Percentiles rank a stretch among this genome's conserved stretches.
phyloP scores from a whole-genome alignment of 2,329 filamentous ascomycete genomes.

The Fusarium napiforme region DNA sequence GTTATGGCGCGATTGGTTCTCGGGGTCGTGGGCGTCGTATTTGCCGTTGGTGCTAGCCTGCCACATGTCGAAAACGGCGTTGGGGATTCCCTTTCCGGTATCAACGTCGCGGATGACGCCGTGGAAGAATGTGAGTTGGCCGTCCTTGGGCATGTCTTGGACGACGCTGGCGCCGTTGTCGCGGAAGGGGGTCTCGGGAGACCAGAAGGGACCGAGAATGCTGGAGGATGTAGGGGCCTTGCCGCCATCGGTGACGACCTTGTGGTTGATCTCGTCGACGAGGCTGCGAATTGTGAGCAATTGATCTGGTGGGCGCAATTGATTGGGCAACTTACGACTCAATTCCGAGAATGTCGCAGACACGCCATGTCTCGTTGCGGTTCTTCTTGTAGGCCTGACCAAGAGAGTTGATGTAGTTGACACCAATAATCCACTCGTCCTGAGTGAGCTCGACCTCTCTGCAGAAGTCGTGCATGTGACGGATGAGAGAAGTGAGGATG shows the following conservation, averaged over 20 bases:
- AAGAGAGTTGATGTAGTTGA: constrained; percentile 79
- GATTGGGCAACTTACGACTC: constrained; percentile 66
- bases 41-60: constrained; percentile 80
- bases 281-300: constrained; percentile 11
- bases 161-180: constrained; percentile 74
- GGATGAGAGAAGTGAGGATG: constrained; percentile 72
- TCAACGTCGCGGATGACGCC: constrained; percentile 72
- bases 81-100: constrained; percentile 72
- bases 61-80: constrained; percentile 82
- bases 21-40: constrained; percentile 80
- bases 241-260: constrained; percentile 69
- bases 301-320: neutral
- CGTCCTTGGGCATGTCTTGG: constrained; percentile 67
- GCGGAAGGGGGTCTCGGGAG: constrained; percentile 78
- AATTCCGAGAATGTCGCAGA: constrained; percentile 78
- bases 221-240: constrained; percentile 76
- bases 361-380: constrained; percentile 78
- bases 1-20: constrained; percentile 78
- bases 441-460: constrained; percentile 80
- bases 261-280: constrained; percentile 68
- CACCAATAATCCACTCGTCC: constrained; percentile 81
- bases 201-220: constrained; percentile 84
- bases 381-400: constrained; percentile 75
- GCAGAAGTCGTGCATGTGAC: constrained; percentile 81
- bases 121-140: constrained; percentile 74